phyloP scores from a whole-genome alignment of 2,329 filamentous ascomycete genomes.

The Capronia americana region DNA sequence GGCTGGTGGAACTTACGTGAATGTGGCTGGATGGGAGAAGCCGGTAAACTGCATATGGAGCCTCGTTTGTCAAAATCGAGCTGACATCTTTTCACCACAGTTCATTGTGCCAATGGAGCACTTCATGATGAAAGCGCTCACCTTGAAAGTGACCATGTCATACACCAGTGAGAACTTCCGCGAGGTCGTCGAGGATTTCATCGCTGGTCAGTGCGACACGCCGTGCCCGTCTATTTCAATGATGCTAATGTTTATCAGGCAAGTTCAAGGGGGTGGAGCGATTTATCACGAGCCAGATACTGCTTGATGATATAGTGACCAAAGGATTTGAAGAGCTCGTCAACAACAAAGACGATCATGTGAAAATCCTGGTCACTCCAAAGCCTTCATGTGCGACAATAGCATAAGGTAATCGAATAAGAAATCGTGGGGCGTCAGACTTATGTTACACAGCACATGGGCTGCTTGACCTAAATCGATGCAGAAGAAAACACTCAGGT shows the following conservation, averaged over 20 bases:
- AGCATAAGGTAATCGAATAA: no score
- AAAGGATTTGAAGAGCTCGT: constrained; percentile 64
- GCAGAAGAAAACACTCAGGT: no score
- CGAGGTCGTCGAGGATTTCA: constrained; percentile 43
- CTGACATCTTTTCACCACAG: constrained; percentile 44
- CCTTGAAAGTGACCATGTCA: constrained; percentile 41
- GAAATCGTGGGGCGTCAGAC: no score
- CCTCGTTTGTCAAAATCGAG: no score
- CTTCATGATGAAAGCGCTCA: constrained; percentile 7
- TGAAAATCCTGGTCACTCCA: constrained; percentile 63
- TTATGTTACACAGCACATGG: no score
- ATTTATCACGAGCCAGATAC: constrained; percentile 67
- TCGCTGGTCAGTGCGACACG: constrained; percentile 40
- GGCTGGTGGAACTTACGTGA: constrained; percentile 43
- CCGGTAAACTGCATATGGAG: no score
- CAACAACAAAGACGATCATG: constrained; percentile 64
- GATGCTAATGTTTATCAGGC: no score
- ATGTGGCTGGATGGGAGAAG: constrained; percentile 44
- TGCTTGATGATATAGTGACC: constrained; percentile 61
- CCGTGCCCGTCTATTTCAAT: no score
- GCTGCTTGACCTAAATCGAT: no score
- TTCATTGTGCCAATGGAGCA: not conserved
- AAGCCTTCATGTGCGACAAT: no score
- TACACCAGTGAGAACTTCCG: constrained; percentile 44
- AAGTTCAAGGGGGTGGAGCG: constrained; percentile 42